A percentile compares a stretch with the other conserved stretches of the same genome.
These are phyloP conservation scores for Chaetomium globosum DNA, from an alignment of 2,329 filamentous ascomycete species.

Conservation along the genomic window DNA sequence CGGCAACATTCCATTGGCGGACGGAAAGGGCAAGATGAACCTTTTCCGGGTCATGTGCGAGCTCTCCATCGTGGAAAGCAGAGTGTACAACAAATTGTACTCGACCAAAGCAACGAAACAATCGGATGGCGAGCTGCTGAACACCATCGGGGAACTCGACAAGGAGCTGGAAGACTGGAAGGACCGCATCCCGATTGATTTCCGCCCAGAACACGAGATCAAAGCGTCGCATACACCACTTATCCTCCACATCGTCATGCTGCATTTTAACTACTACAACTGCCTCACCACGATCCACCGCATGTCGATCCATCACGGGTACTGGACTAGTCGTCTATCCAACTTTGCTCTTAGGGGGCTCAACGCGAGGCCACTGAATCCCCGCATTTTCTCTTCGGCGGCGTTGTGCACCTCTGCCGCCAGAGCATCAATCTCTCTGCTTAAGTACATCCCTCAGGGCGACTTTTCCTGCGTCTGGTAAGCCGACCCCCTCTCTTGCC, in stretches of 20 bases:
- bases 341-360: slow-evolving; percentile 94
- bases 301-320: slow-evolving; percentile 97
- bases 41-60: slow-evolving; percentile 91
- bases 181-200: slow-evolving; percentile 90
- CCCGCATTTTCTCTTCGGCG: slow-evolving; percentile 90
- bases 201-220: slow-evolving; percentile 96
- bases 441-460: slow-evolving; percentile 95
- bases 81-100: slow-evolving; percentile 90
- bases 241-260: slow-evolving; percentile 89
- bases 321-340: slow-evolving; percentile 93
- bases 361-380: slow-evolving; percentile 87
- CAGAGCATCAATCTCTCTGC: slow-evolving; percentile 85
- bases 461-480: slow-evolving; percentile 95
- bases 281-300: slow-evolving; percentile 96
- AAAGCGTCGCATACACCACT: slow-evolving; percentile 88
- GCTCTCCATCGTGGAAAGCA: slow-evolving; percentile 87
- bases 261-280: slow-evolving; percentile 98
- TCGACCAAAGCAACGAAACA: slow-evolving; percentile 90
- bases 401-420: slow-evolving; percentile 91
- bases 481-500: slow-evolving; percentile 42
- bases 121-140: slow-evolving; percentile 87
- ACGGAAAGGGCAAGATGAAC: slow-evolving; percentile 91
- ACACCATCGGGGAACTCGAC: slow-evolving; percentile 94
- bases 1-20: slow-evolving; percentile 86
- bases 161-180: slow-evolving; percentile 92